phyloP scores from a whole-genome alignment of 495 filamentous ascomycete genomes.

The Polyplosphaeria fusca region DNA sequence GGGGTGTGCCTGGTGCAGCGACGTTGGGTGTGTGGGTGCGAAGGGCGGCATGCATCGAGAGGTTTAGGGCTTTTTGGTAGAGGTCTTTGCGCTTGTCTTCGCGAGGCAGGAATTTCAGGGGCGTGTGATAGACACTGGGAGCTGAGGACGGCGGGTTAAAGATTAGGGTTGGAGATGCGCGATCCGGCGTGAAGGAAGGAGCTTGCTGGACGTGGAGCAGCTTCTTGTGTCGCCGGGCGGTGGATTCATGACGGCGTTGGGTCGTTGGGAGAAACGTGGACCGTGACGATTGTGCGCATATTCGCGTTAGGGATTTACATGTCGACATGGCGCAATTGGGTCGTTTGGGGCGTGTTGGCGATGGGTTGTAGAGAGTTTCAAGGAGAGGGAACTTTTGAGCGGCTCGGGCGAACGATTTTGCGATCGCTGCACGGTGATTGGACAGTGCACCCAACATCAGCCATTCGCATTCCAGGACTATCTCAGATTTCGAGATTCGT shows the following conservation, averaged over 20 bases:
- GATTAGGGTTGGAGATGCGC: slow-evolving; percentile 57
- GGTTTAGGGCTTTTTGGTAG: slow-evolving; percentile 38
- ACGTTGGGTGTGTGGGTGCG: slow-evolving; percentile 6
- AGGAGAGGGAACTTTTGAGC: neutral
- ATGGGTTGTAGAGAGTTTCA: neutral
- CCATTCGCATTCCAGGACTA: too few relatives aligned
- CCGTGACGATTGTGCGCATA: neutral
- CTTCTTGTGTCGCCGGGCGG: slow-evolving; percentile 66
- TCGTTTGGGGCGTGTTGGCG: neutral
- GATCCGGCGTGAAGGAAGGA: slow-evolving; percentile 57
- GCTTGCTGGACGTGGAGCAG: slow-evolving; percentile 70
- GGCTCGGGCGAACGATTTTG: neutral
- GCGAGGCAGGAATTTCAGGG: slow-evolving; percentile 80
- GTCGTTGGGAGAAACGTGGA: slow-evolving; percentile 4
- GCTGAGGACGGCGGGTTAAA: slow-evolving; percentile 91
- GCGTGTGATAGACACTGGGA: slow-evolving; percentile 80
- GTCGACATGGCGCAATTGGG: slow-evolving; percentile 21
- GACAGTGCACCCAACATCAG: slow-evolving; percentile 3
- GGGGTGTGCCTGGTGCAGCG: slow-evolving; percentile 34
- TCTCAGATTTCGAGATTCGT: too few relatives aligned
- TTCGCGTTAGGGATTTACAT: slow-evolving; percentile 5
- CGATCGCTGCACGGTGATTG: slow-evolving; percentile 6
- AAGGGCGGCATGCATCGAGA: slow-evolving; percentile 16
- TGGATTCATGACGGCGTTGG: slow-evolving; percentile 60
- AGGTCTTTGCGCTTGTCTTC: slow-evolving; percentile 68